Base-by-base conservation (phyloP, 2,329 filamentous ascomycete genomes). In the Fusarium haematococcum region DNA sequence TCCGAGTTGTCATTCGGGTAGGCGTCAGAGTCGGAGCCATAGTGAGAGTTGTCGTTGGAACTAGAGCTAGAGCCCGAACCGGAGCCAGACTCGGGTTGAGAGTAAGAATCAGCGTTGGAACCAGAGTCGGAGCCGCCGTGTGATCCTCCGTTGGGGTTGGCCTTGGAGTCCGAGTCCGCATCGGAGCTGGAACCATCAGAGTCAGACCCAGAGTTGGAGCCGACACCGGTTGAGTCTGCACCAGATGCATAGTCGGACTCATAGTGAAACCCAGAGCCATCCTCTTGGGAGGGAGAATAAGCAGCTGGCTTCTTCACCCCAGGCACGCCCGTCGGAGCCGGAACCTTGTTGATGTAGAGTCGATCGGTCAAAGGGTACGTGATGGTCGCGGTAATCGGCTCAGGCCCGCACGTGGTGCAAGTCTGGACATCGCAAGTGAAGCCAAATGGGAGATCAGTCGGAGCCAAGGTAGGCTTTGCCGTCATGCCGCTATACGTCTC, bases 271-370 rank as follows among this genome's bases (percentile, higher is more conserved):
- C 45, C 25, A 30, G 25, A 2, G 18, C 25, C 45, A 30, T 30
- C 45, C 2, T 7, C 45, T 52, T 52, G 45, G 18, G 45, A n/a
- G 9, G 45, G 45, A 30, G 45, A 52, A 27, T 27, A 52, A 11
- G 23, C 45, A 52, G 25, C 45, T 6, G 45, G 45, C 9, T 52
- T 30, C 45, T 52, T 30, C 16, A 9, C 25, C 16, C 25, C 45
- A 30, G 45, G 45, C 45, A 7, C 45, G 9, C 45, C 45, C 25
- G 45, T 52, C 2, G 45, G 45, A 52, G 45, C 45, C 2, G 45
- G 45, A 4, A 52, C 14, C 45, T 58, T 37, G 41, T 71, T 74
- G 41, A 92, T 91, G 84, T 74, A 74, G 9, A 69, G 60, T 18
- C 64, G 30, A 20, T 72, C 56, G 2, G 50, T 41, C 11, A 74